Percentiles rank a stretch among this genome's conserved stretches.
phyloP scores from a whole-genome alignment of 192 early-diverging fungal genomes.

The Linderina pennispora region DNA sequence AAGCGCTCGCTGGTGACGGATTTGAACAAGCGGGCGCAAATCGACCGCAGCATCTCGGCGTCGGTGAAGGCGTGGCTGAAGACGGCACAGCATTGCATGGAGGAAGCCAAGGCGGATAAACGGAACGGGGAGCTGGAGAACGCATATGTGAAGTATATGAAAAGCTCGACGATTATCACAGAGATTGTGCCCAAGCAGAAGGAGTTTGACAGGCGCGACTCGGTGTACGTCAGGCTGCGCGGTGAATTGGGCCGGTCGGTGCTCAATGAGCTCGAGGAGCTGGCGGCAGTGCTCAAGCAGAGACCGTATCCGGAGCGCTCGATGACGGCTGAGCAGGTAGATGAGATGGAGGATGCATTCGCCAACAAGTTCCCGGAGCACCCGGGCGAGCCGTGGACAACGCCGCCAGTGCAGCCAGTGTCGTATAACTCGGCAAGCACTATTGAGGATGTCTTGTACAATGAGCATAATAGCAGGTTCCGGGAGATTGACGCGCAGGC shows the following conservation, averaged over 20 bases:
- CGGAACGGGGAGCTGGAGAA: constrained; percentile 15
- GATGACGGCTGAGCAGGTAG: constrained; percentile 34
- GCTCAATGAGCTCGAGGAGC: constrained; percentile 16
- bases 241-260: constrained; percentile 23
- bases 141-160: constrained; percentile 39
- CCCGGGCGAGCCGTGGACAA: not conserved
- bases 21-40: constrained; percentile 20
- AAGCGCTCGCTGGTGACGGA: constrained; percentile 12
- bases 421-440: not conserved
- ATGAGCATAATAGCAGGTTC: constrained; percentile 15
- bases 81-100: constrained; percentile 20
- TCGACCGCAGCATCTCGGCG: constrained; percentile 15
- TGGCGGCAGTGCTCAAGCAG: constrained; percentile 13
- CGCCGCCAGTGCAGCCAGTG: not conserved
- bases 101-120: constrained; percentile 15
- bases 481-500: constrained; percentile 39
- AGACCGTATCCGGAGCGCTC: constrained; percentile 20
- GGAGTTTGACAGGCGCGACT: constrained; percentile 40
- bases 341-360: constrained; percentile 39
- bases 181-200: constrained; percentile 41
- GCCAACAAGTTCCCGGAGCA: constrained; percentile 28
- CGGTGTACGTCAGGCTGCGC: constrained; percentile 39
- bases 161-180: constrained; percentile 43
- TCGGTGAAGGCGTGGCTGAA: constrained; percentile 18
- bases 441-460: constrained; percentile 6